Conservation (phyloP, 2,329 filamentous ascomycete species). For the Bipolaris cookei region DNA sequence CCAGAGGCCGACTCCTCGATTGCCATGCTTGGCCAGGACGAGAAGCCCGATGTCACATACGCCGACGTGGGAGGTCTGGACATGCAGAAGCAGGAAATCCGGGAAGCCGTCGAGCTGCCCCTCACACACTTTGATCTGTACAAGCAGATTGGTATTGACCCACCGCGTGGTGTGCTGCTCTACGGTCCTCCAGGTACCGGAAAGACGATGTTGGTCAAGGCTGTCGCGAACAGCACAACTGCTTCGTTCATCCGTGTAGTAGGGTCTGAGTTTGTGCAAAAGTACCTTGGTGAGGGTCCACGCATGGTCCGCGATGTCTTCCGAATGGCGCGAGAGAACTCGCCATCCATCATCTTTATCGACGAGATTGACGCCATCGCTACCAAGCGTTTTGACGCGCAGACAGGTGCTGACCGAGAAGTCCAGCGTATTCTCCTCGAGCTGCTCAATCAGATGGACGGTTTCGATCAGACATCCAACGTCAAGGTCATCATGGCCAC, state of each 20-base stretch:
- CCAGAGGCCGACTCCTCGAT: constrained; percentile 98
- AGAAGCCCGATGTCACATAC: constrained; percentile 98
- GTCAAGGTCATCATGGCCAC: constrained; percentile 99
- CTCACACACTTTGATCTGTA: constrained; percentile 98
- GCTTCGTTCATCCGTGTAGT: constrained; percentile 98
- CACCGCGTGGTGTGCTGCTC: constrained; percentile 91
- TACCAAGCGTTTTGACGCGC: constrained; percentile 82
- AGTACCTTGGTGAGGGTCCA: constrained; percentile 96
- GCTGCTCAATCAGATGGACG: constrained; percentile 99
- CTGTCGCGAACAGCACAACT: constrained; percentile 96
- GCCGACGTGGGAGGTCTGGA: constrained; percentile 96
- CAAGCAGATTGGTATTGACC: constrained; percentile 99
- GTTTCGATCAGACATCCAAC: constrained; percentile 98
- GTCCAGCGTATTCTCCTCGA: constrained; percentile 98
- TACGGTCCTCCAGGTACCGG: constrained; percentile 96
- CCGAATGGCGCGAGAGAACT: constrained; percentile 98
- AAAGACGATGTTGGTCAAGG: constrained; percentile 98
- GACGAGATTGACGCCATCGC: constrained; percentile 9
- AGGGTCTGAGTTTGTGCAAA: constrained; percentile 97
- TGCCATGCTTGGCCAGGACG: constrained; percentile 93
- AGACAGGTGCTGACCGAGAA: constrained; percentile 96
- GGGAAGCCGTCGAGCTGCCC: constrained; percentile 95
- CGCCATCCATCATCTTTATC: constrained; percentile 91
- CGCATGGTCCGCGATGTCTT: constrained; percentile 99
- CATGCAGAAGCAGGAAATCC: constrained; percentile 99